phyloP scores from a whole-genome alignment of 805 yeast genomes.

The Suhomyces vadensis region DNA sequence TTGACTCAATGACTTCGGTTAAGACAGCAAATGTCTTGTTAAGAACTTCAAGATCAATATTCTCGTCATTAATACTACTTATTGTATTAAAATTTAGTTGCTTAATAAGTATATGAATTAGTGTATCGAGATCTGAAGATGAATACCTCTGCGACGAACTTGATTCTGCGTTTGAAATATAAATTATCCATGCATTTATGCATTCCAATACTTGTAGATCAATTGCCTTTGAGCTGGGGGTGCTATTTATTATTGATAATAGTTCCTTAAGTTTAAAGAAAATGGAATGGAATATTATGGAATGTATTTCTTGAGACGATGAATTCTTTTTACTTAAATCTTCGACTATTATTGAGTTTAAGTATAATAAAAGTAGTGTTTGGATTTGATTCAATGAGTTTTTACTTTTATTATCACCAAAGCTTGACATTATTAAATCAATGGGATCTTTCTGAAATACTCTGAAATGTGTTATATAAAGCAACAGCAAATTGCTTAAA shows the following conservation, averaged over 20 bases:
- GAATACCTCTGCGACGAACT: conserved; percentile 34
- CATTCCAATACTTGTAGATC: conserved; percentile 24
- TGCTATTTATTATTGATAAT: conserved; percentile 12
- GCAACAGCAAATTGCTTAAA: conserved; percentile 52
- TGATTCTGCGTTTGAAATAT: conserved; percentile 37
- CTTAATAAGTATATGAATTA: conserved; percentile 17
- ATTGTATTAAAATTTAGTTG: conserved; percentile 4
- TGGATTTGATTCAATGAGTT: conserved; percentile 13
- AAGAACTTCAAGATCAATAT: conserved; percentile 13
- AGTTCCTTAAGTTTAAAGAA: conserved; percentile 25
- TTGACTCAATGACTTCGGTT: conserved; percentile 48
- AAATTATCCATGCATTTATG: conserved; percentile 38
- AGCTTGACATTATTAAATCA: conserved; percentile 3
- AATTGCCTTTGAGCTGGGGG: conserved; percentile 8
- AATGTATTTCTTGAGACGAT: conserved; percentile 35
- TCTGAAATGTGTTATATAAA: conserved; percentile 42
- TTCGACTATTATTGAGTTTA: conserved; percentile 52
- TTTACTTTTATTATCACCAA: conserved; percentile 3
- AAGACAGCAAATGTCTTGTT: conserved; percentile 30
- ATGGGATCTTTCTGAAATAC: conserved; percentile 31
- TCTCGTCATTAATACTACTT: neutral
- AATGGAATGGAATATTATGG: conserved; percentile 33
- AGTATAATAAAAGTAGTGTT: conserved; percentile 24
- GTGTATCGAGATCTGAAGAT: conserved; percentile 21
- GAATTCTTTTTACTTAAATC: conserved; percentile 44